Conservation (phyloP, 345 rosid species). For the Anastatica hierochuntica region DNA sequence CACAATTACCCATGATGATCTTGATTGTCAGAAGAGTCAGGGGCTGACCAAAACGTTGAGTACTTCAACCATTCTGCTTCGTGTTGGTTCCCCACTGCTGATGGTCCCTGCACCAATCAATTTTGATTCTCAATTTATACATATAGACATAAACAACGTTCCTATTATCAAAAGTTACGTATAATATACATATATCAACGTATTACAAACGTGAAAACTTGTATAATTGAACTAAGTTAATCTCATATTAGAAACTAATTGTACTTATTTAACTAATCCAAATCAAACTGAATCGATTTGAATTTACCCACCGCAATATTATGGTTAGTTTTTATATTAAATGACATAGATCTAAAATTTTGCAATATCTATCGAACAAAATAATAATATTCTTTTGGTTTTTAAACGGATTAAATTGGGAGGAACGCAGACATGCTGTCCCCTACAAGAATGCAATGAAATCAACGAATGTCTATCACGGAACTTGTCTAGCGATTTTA, state of each 20-base stretch:
- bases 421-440: constrained; percentile 20
- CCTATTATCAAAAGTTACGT: too few relatives aligned
- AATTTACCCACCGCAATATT: neutral
- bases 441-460: constrained; percentile 23
- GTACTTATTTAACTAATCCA: neutral
- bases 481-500: too few relatives aligned
- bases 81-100: constrained; percentile 75
- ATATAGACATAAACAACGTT: neutral
- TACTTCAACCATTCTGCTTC: constrained; percentile 98
- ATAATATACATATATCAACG: neutral
- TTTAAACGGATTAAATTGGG: neutral
- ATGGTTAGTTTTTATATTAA: too few relatives aligned
- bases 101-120: constrained; percentile 56
- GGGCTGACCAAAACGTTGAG: constrained; percentile 91
- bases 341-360: too few relatives aligned
- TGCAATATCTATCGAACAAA: neutral
- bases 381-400: constrained; percentile 1
- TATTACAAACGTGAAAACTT: neutral
- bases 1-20: constrained; percentile 90
- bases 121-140: neutral
- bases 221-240: too few relatives aligned
- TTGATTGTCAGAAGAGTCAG: constrained; percentile 65
- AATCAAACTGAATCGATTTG: neutral
- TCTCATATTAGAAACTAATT: neutral
- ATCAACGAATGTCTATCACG: constrained; percentile 15